Evolutionary conservation across 1,139 yeast genomes (phyloP), one percentile per base, ranked within the genome.

Genomic region (Pneumocystis canis): DNA sequence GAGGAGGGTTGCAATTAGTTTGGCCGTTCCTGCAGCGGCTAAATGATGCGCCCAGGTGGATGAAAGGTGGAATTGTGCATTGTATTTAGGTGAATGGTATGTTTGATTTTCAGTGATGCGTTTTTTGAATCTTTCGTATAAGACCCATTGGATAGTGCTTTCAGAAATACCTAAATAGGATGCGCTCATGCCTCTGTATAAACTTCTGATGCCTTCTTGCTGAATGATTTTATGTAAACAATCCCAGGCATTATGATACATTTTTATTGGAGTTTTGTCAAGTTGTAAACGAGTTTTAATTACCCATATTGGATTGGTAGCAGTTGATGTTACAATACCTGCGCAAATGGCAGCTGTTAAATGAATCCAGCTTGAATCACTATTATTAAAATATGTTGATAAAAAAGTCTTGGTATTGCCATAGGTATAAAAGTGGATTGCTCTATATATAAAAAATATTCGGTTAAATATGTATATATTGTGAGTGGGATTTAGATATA

Each of bases 301-400:
- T 67, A 94, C 78, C 99, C 99, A 94, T 64, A 94, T 94, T n/a
- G 99, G 99, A 72, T 94, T 94, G 0, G 99, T 94, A n/a, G 94
- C 96, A 0, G 98, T 92, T 3, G 97, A 86, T 0, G 98, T 94
- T 28, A 87, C 94, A 72, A 92, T 79, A 2, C 99, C 98, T 0
- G 99, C 99, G 69, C 81, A 81, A 0, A 92, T 84, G n/a, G 97
- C 98, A 0, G 97, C 83, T 37, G 84, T 73, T 63, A 94, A 77
- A 74, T 94, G 98, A 47, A 92, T 83, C 83, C 89, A 83, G 0
- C 97, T 84, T 20, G 84, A 84, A 70, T 89, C 96, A 2, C 92
- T 92, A 63, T 84, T 73, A 72, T 85, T 85, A 73, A 89, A 82
- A 60, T 80, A 77, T 33, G 76, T 75, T 11, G 89, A 80, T 28